Evolutionary conservation across 495 filamentous ascomycete genomes (phyloP).

Genomic region (Trichoderma erinaceum): DNA sequence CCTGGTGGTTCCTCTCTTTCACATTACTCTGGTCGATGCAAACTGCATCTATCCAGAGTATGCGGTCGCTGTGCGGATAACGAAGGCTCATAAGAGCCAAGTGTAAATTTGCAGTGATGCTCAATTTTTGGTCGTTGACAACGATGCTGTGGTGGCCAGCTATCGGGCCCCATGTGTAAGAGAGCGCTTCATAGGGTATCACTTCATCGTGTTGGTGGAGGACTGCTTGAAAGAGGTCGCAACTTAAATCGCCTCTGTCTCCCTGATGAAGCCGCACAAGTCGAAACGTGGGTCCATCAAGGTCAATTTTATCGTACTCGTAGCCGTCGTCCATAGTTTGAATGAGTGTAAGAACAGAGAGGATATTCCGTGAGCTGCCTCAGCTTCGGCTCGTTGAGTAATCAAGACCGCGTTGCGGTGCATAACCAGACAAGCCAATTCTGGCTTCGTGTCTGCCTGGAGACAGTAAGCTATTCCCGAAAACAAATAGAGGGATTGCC

Average conservation of each 20-base stretch:
- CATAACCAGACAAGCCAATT: too few species aligned
- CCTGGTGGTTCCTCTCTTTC: not conserved
- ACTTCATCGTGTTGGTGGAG: not conserved
- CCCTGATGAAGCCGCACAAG: not conserved
- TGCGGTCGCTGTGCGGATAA: not conserved
- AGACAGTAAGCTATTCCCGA: too few species aligned
- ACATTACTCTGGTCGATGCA: not conserved
- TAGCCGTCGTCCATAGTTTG: slow-evolving; percentile 15
- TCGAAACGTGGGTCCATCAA: not conserved
- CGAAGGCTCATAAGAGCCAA: not conserved
- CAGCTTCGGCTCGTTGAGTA: too few species aligned
- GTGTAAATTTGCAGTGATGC: not conserved
- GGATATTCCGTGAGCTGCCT: too few species aligned
- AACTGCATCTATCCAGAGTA: not conserved
- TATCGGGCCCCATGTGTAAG: not conserved
- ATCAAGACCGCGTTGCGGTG: too few species aligned
- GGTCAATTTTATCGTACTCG: not conserved
- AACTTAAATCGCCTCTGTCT: not conserved
- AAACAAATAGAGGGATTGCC: too few species aligned
- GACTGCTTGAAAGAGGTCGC: not conserved
- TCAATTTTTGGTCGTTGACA: not conserved
- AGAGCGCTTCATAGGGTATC: not conserved
- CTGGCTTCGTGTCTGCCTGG: too few species aligned
- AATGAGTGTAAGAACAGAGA: too few species aligned
- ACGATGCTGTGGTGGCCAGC: not conserved